phyloP scores from a whole-genome alignment of 1,284 basidiomycete species.

The Trichosporon faecale region DNA sequence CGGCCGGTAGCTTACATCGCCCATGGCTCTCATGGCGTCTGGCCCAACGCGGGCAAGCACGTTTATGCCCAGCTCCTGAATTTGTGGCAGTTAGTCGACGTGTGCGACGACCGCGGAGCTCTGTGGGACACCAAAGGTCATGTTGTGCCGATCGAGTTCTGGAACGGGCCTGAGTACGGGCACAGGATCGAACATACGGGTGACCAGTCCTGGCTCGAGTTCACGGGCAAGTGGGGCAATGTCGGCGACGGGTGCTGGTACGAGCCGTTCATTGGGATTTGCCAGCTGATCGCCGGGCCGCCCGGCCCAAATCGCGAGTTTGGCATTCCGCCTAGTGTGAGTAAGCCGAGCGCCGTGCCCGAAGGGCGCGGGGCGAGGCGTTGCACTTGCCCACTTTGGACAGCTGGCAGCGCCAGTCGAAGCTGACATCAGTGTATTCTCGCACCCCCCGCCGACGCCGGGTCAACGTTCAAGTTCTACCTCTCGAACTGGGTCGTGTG shows the following conservation, averaged over 20 bases:
- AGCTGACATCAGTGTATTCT: constrained; percentile 35
- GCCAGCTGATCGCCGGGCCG: constrained; percentile 44
- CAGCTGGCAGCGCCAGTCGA: too few species aligned
- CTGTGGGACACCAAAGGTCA: constrained; percentile 46
- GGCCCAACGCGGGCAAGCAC: constrained; percentile 45
- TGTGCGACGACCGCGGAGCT: constrained; percentile 43
- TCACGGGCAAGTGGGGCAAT: constrained; percentile 44
- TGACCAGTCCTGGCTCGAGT: constrained; percentile 43
- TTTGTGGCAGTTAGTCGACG: constrained; percentile 43
- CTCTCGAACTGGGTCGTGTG: constrained; percentile 23
- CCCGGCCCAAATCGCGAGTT: constrained; percentile 45
- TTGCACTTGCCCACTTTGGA: too few species aligned
- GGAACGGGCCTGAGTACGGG: constrained; percentile 30
- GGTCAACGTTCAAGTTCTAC: constrained; percentile 35
- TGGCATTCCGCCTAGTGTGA: constrained; percentile 38
- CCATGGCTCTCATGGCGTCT: constrained; percentile 46
- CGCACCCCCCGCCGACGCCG: constrained; percentile 20
- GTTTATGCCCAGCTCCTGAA: constrained; percentile 38
- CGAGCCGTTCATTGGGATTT: constrained; percentile 36
- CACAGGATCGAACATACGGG: constrained; percentile 31
- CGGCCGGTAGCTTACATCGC: constrained; percentile 47
- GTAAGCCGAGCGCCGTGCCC: constrained; percentile 7
- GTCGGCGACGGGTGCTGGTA: constrained; percentile 47
- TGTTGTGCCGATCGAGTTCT: constrained; percentile 43
- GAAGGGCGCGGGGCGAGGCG: too few species aligned